These are phyloP conservation scores for Russula brevipes DNA, from an alignment of 768 basidiomycete species.

Conservation along the genomic window DNA sequence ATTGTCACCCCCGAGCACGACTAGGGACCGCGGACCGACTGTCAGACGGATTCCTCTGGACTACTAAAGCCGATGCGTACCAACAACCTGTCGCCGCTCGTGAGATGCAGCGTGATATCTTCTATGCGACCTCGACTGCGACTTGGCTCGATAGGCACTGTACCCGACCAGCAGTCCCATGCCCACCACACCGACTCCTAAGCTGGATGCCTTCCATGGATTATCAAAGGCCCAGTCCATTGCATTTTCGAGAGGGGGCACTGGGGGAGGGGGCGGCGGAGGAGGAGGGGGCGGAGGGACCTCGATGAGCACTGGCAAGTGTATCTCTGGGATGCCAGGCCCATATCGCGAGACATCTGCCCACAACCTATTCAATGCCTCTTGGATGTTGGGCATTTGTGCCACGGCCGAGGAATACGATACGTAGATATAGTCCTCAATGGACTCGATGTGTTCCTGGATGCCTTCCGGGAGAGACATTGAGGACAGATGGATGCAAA, in stretches of 20 bases:
- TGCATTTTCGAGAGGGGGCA: slow-evolving; percentile 43
- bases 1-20: slow-evolving; percentile 77
- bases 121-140: slow-evolving; percentile 27
- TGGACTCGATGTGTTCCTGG: slow-evolving; percentile 44
- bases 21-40: slow-evolving; percentile 35
- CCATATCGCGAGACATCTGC: slow-evolving; percentile 78
- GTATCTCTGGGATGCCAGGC: slow-evolving; percentile 45
- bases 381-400: slow-evolving; percentile 58
- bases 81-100: slow-evolving; percentile 45
- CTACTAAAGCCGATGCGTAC: slow-evolving; percentile 29
- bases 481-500: background rate
- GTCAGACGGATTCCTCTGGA: slow-evolving; percentile 13
- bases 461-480: slow-evolving; percentile 23
- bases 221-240: slow-evolving; percentile 51
- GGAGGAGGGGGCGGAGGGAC: slow-evolving; percentile 64
- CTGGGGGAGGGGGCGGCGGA: slow-evolving; percentile 36
- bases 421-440: slow-evolving; percentile 63
- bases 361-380: slow-evolving; percentile 66
- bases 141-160: slow-evolving; percentile 28
- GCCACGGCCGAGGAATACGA: slow-evolving; percentile 53
- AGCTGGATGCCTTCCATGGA: slow-evolving; percentile 54
- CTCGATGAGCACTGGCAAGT: slow-evolving; percentile 63
- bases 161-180: slow-evolving; percentile 60
- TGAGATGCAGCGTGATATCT: slow-evolving; percentile 26
- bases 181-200: slow-evolving; percentile 55